Conservation (phyloP, 2,329 filamentous ascomycete species). For the Arthroderma sp. region DNA sequence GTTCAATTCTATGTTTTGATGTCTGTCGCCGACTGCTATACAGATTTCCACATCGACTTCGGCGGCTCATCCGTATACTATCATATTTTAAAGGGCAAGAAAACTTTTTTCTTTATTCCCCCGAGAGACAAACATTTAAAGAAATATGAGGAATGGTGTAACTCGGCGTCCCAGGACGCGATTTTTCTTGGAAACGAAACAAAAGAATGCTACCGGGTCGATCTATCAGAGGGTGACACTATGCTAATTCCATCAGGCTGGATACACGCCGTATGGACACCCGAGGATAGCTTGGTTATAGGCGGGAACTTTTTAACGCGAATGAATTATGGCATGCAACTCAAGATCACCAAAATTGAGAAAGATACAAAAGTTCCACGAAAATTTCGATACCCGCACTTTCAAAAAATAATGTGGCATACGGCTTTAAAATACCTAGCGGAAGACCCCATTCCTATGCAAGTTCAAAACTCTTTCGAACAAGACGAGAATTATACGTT, state of each 20-base stretch:
- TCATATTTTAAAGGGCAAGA: constrained; percentile 54
- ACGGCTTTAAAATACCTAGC: constrained; percentile 51
- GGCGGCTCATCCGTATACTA: constrained; percentile 59
- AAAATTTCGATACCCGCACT: constrained; percentile 55
- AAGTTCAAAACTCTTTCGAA: constrained; percentile 42
- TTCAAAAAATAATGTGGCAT: constrained; percentile 59
- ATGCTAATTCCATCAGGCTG: constrained; percentile 60
- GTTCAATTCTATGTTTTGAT: constrained; percentile 59
- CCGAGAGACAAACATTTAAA: constrained; percentile 55
- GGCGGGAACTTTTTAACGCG: constrained; percentile 58
- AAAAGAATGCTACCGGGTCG: constrained; percentile 54
- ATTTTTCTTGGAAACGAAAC: constrained; percentile 52
- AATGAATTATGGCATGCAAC: constrained; percentile 53
- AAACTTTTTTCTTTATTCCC: constrained; percentile 60
- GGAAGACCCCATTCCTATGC: constrained; percentile 48
- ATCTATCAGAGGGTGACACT: constrained; percentile 53
- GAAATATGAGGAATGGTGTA: constrained; percentile 59
- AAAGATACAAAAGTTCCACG: constrained; percentile 52
- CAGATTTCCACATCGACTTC: constrained; percentile 61
- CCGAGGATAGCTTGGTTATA: constrained; percentile 55
- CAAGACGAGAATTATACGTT: constrained; percentile 42
- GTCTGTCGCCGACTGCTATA: constrained; percentile 59
- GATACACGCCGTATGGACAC: constrained; percentile 61
- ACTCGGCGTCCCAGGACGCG: constrained; percentile 51
- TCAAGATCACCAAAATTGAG: constrained; percentile 52